Base-by-base conservation (phyloP, 345 rosid genomes). In the Pelargonium nanum region DNA sequence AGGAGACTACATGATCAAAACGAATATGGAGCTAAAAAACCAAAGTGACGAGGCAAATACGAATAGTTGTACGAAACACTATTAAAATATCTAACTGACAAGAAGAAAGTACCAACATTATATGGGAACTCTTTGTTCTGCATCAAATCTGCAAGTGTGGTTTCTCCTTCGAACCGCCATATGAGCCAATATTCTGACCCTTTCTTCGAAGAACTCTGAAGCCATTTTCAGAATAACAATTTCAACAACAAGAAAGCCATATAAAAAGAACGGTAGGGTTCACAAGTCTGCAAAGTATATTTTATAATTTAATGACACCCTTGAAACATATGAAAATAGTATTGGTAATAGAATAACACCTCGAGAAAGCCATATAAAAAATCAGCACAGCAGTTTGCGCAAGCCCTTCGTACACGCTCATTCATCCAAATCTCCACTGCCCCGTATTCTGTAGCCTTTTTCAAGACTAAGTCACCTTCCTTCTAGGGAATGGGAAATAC, bases 391-490 rank as follows among this genome's bases (percentile, higher is more conserved):
- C 97, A 84, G 70, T 69, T 87, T 23, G 88, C 89, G 77, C 97
- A 87, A 69, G 99, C 99, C 79, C 99, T 83, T 48, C 99, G 84
- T 56, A 84, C 96, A 0, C 94, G 94, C 65, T 92, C 99, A 26
- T 92, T 92, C 96, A 92, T 92, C 98, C 98, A 92, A 69, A 92
- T 92, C 61, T 92, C 97, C 30, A 89, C 98, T 0, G 96, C 98
- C 24, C 98, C 99, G 56, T 83, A 89, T 68, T 89, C 94, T 60
- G 93, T 85, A 19, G 99, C 99, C 87, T 85, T 93, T 81, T 93
- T 93, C 84, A 93, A 61, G 32, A 93, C 96, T 65, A 87, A 78
- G 73, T 89, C 91, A 26, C 91, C 87, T 45, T 79, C 88, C 76
- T 75, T 81, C 85, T 76, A 69, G 20, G 30, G 28, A 72, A 65